A percentile compares a stretch with the other conserved stretches of the same genome.
phyloP scores from a whole-genome alignment of 2,329 filamentous ascomycete genomes.

The Beauveria caledonica region DNA sequence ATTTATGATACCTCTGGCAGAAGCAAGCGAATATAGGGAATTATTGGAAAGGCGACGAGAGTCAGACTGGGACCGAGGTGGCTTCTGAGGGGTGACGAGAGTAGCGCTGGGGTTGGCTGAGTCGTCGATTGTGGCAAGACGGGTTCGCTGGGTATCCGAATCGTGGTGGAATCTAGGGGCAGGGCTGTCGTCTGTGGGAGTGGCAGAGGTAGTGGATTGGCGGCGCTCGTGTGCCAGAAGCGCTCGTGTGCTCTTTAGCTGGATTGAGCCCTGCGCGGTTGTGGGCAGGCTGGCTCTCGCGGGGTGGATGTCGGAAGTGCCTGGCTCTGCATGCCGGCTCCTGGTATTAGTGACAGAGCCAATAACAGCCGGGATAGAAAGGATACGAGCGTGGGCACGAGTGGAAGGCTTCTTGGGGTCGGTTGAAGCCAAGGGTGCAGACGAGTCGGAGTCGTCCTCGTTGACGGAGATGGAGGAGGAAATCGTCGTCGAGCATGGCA shows the following conservation, averaged over 20 bases:
- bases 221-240: conserved; percentile 11
- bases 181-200: background rate
- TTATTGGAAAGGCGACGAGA: conserved; percentile 64
- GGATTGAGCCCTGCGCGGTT: conserved; percentile 17
- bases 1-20: conserved; percentile 40
- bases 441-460: background rate
- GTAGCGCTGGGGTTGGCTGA: background rate
- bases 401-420: background rate
- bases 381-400: conserved; percentile 25
- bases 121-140: background rate
- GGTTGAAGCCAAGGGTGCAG: background rate
- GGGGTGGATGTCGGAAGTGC: conserved; percentile 47
- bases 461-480: background rate
- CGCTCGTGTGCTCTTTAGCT: conserved; percentile 12
- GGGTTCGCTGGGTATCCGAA: background rate
- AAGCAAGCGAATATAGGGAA: conserved; percentile 63
- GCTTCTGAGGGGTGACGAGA: conserved; percentile 22
- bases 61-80: conserved; percentile 41
- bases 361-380: conserved; percentile 37
- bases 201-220: conserved; percentile 1
- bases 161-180: background rate
- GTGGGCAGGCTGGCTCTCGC: conserved; percentile 57
- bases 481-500: conserved; percentile 7
- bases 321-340: conserved; percentile 50
- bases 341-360: conserved; percentile 38